These are phyloP conservation scores for Davidsoniella virescens DNA, from an alignment of 2,329 filamentous ascomycete species.

Conservation along the genomic window DNA sequence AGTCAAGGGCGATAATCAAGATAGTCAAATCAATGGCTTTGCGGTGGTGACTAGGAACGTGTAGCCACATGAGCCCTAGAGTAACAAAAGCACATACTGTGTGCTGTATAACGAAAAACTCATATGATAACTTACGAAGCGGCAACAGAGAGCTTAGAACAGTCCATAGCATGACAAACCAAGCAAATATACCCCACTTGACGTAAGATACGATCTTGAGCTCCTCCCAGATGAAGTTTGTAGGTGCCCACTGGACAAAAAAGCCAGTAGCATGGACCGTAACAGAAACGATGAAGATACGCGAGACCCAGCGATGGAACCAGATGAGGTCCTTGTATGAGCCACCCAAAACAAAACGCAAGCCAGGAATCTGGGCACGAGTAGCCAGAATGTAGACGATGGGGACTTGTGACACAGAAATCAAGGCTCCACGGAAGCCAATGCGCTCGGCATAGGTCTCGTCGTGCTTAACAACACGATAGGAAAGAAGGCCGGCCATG, in stretches of 20 bases:
- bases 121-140: constrained; percentile 48
- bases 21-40: constrained; percentile 52
- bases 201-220: constrained; percentile 46
- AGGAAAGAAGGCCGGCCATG: constrained; percentile 39
- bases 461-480: constrained; percentile 32
- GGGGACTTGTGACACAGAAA: constrained; percentile 46
- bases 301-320: constrained; percentile 56
- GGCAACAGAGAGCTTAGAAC: constrained; percentile 46
- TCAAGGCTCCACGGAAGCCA: constrained; percentile 51
- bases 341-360: constrained; percentile 34
- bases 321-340: constrained; percentile 57
- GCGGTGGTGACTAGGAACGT: constrained; percentile 41
- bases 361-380: constrained; percentile 39
- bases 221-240: constrained; percentile 41
- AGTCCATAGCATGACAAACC: constrained; percentile 50
- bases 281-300: constrained; percentile 50
- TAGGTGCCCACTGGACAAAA: constrained; percentile 44
- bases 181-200: constrained; percentile 50
- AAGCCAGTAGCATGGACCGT: constrained; percentile 57
- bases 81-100: constrained; percentile 44
- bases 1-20: constrained; percentile 45
- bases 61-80: constrained; percentile 46
- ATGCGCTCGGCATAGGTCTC: constrained; percentile 46
- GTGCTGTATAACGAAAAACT: constrained; percentile 55
- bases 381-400: constrained; percentile 46